phyloP scores from a whole-genome alignment of 805 yeast species.

The Lachancea sp. region DNA sequence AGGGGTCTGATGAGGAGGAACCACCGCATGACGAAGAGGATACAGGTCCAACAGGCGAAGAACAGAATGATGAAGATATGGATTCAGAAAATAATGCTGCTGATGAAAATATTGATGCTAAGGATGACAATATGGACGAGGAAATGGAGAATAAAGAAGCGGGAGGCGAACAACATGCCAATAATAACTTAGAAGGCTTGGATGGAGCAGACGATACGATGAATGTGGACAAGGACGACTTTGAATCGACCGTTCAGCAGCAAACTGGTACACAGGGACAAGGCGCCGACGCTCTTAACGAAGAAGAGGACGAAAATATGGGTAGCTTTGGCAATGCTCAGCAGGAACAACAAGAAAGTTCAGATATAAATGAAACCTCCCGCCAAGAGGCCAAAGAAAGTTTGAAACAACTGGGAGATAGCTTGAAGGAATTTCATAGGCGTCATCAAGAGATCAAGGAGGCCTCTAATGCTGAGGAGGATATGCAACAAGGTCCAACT shows the following conservation, averaged over 20 bases:
- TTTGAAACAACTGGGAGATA: slow-evolving; percentile 83
- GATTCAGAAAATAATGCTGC: slow-evolving; percentile 31
- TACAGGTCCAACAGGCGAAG: slow-evolving; percentile 15
- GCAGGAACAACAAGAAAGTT: slow-evolving; percentile 35
- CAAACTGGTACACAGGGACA: slow-evolving; percentile 54
- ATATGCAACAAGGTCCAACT: slow-evolving; percentile 42
- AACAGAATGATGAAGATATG: slow-evolving; percentile 28
- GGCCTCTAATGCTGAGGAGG: slow-evolving; percentile 46
- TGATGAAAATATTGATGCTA: slow-evolving; percentile 13
- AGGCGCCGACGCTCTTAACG: slow-evolving; percentile 51
- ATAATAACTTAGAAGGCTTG: slow-evolving; percentile 35
- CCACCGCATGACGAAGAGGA: slow-evolving; percentile 27
- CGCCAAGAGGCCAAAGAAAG: slow-evolving; percentile 69
- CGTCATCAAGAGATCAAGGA: slow-evolving; percentile 84
- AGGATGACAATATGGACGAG: slow-evolving; percentile 16
- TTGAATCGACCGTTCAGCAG: slow-evolving; percentile 55
- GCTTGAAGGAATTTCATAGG: slow-evolving; percentile 84
- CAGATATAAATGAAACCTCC: slow-evolving; percentile 44
- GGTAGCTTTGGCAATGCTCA: slow-evolving; percentile 59
- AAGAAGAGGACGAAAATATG: slow-evolving; percentile 56
- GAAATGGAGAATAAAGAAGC: slow-evolving; percentile 30
- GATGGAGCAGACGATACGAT: slow-evolving; percentile 45
- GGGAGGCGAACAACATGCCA: slow-evolving; percentile 36
- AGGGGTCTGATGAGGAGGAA: slow-evolving; percentile 22
- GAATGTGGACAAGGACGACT: slow-evolving; percentile 44